Percentiles rank a stretch among this genome's conserved stretches.
Evolutionary conservation across 2,329 filamentous ascomycete species (phyloP).

Genomic region (Fusarium musae): DNA sequence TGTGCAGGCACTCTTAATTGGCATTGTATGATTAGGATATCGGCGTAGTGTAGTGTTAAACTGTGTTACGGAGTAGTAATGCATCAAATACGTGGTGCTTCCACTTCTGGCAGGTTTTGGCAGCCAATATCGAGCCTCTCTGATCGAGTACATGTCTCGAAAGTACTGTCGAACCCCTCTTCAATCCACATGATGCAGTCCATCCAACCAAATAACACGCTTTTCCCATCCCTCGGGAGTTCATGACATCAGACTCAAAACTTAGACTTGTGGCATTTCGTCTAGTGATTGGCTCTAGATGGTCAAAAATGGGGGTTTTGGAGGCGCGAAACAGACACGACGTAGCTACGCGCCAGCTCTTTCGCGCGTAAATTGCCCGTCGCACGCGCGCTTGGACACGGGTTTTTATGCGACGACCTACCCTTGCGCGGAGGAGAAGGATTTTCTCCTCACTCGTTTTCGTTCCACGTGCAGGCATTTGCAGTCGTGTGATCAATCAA

Average conservation of each 20-base stretch:
- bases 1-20: neutral
- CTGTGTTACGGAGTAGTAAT: neutral
- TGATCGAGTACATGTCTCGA: conserved; percentile 15
- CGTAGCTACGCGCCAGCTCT: conserved; percentile 25
- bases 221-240: conserved; percentile 19
- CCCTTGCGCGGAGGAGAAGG: neutral
- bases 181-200: conserved; percentile 9
- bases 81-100: neutral
- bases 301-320: conserved; percentile 16
- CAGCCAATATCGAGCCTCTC: neutral
- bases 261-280: neutral
- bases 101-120: neutral
- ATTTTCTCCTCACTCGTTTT: neutral
- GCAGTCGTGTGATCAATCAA: conserved; percentile 4
- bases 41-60: neutral
- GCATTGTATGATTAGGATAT: neutral
- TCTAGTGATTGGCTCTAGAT: conserved; percentile 35
- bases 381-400: conserved; percentile 34
- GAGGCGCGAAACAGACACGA: conserved; percentile 40
- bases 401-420: conserved; percentile 2
- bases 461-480: conserved; percentile 1
- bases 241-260: conserved; percentile 33
- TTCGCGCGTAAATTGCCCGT: conserved; percentile 45
- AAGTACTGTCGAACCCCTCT: conserved; percentile 22
- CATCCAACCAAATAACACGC: conserved; percentile 40